Base-by-base conservation (phyloP, 176 grass and related monocot species). In the Aegilops speltoides region DNA sequence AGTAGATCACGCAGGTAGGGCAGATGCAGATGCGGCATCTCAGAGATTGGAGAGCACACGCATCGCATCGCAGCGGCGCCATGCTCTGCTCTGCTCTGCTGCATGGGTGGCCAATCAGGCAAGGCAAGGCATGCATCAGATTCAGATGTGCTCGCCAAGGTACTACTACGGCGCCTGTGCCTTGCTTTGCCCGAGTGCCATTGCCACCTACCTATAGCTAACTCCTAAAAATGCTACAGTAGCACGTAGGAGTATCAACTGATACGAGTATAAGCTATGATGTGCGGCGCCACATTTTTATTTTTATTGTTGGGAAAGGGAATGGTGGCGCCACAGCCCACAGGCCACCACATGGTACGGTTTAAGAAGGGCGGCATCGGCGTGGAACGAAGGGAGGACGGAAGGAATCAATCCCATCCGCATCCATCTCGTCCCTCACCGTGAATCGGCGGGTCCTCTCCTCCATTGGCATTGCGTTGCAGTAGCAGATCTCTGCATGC, bases 81-180 rank as follows among this genome's bases (percentile, higher is more conserved):
- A n/a, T 66, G 12, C 37, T 45, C 70, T 73, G 48, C 48, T 52
- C 41, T 45, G 41, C 34, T 36, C 41, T 43, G 10, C 37, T 16
- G 40, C 70, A 45, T 28, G 1, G 23, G 72, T 50, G 0, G 19
- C 72, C 72, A 75, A 26, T 24, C 41, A 48, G 41, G 41, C 73
- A 48, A 85, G 56, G 3, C 24, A 62, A 85, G 70, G 3, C 25
- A 63, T 17, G 57, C 62, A 56, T 78, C 62, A 68, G 83, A 78
- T 85, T 84, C 83, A 84, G 83, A 84, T 20, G 57, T 84, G 56
- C 37, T 76, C 7, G 41, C 45, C 36, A 72, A 72, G 38, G 33
- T n/a, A 71, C 19, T 40, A 72, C 9, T 13, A 6, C 54, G 8
- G 54, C 19, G 40, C 6, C 43, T 16, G 71, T 74, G 25, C 72